Conservation (phyloP, 83 land plant genomes). For the Isoetes engelmannii region DNA sequence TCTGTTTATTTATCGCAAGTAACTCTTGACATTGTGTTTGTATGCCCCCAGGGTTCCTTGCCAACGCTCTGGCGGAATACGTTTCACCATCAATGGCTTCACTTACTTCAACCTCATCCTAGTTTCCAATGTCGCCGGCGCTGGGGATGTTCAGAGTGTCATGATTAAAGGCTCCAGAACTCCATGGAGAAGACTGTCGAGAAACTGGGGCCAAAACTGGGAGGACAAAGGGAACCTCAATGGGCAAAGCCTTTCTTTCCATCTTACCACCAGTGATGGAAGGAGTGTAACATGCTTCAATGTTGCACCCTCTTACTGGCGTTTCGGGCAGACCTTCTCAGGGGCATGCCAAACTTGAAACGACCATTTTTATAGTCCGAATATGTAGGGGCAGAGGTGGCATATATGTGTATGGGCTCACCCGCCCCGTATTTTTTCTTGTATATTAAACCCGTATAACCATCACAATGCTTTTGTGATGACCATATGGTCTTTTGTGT, state of each 20-base stretch:
- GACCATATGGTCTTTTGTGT: no score
- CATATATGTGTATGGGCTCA: no score
- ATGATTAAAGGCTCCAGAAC: slow-evolving; percentile 25
- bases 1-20: no score
- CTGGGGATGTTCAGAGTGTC: slow-evolving; percentile 17
- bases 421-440: no score
- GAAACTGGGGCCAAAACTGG: slow-evolving; percentile 29
- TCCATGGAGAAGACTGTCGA: slow-evolving; percentile 16
- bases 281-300: slow-evolving; percentile 9
- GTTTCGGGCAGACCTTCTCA: background rate
- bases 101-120: slow-evolving; percentile 12
- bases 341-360: no score
- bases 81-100: slow-evolving; percentile 14
- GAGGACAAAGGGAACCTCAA: slow-evolving; percentile 11
- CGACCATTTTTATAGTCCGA: no score
- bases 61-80: slow-evolving; percentile 17
- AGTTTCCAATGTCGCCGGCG: slow-evolving; percentile 18
- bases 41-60: slow-evolving; percentile 5
- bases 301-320: slow-evolving; percentile 10
- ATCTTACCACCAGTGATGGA: slow-evolving; percentile 9
- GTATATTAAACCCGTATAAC: no score
- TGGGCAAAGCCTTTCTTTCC: slow-evolving; percentile 17
- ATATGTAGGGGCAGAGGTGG: no score
- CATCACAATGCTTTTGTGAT: no score
- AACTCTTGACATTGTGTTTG: no score